These are phyloP conservation scores for Artemisia tridentata DNA, from an alignment of 129 eudicot genomes.

Conservation along the genomic window DNA sequence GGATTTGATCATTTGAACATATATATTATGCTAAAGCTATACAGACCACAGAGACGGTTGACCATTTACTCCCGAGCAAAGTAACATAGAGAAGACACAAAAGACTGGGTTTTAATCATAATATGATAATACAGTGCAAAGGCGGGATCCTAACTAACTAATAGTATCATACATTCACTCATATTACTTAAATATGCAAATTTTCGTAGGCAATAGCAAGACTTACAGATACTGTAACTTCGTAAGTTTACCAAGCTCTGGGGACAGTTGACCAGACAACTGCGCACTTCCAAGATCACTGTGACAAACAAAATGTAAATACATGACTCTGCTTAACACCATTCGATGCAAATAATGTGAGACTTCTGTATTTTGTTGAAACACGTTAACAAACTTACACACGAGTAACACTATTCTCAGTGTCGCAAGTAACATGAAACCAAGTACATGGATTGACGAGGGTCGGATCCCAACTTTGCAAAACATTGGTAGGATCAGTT, in stretches of 20 bases:
- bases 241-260: slow-evolving; percentile 69
- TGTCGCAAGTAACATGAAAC: no score
- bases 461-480: no score
- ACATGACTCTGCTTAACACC: background rate
- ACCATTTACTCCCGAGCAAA: background rate
- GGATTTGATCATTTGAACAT: no score
- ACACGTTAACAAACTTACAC: no score
- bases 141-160: background rate
- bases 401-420: no score
- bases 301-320: slow-evolving; percentile 1
- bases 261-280: slow-evolving; percentile 65
- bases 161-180: background rate
- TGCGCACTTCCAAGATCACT: slow-evolving; percentile 89
- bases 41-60: no score
- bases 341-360: background rate
- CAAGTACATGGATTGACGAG: no score
- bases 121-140: background rate
- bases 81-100: background rate
- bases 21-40: background rate
- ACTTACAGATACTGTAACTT: slow-evolving; percentile 79
- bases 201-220: background rate
- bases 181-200: background rate
- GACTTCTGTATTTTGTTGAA: background rate
- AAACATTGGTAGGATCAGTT: no score
- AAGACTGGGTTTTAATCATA: background rate